phyloP scores from a whole-genome alignment of 169 alveolate genomes.

The Babesia sp. region DNA sequence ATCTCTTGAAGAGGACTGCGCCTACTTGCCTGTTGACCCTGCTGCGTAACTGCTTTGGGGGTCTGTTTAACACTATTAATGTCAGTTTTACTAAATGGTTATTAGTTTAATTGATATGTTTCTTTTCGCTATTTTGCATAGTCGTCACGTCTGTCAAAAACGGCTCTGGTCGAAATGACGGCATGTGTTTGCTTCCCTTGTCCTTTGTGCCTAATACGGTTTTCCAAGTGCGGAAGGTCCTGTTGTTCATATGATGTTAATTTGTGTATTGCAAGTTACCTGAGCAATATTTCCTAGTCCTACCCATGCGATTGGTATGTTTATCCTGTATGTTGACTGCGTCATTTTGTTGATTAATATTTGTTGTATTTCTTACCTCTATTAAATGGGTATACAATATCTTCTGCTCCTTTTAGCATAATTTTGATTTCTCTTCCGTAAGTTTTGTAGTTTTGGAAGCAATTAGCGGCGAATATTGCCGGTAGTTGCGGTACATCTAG shows the following conservation, averaged over 20 bases:
- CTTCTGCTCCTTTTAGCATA: constrained; percentile 48
- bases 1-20: constrained; percentile 52
- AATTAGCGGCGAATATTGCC: constrained; percentile 77
- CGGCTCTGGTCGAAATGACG: too few species aligned
- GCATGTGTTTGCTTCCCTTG: neutral
- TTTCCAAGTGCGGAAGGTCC: constrained; percentile 63
- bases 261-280: constrained; percentile 4
- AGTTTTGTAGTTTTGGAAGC: constrained; percentile 70
- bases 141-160: too few species aligned
- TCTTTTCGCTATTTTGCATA: too few species aligned
- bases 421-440: constrained; percentile 37
- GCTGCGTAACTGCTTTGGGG: too few species aligned
- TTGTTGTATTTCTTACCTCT: constrained; percentile 44
- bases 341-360: neutral
- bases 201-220: constrained; percentile 31
- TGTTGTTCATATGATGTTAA: neutral
- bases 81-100: too few species aligned
- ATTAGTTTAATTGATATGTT: too few species aligned
- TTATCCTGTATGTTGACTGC: constrained; percentile 72
- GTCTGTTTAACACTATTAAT: too few species aligned
- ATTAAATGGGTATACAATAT: constrained; percentile 75
- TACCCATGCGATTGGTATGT: constrained; percentile 73
- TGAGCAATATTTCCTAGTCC: constrained; percentile 71
- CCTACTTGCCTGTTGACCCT: constrained; percentile 5
- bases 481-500: constrained; percentile 82